Base-by-base conservation (phyloP, 176 grass and related monocot species). In the Melocanna baccifera region DNA sequence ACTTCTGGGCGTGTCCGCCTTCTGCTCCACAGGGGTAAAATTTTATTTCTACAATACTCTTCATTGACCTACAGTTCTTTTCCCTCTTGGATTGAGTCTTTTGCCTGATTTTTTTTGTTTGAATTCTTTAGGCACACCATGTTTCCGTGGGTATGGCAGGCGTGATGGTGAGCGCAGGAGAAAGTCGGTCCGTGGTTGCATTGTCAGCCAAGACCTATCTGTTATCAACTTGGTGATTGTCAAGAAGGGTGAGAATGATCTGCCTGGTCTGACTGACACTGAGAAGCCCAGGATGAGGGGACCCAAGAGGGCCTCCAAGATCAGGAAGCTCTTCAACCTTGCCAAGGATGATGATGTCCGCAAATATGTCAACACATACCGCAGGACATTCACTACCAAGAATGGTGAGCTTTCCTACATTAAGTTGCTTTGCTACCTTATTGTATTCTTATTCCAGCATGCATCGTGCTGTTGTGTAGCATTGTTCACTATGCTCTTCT, bases 261-360 rank as follows among this genome's bases (percentile, higher is more conserved):
- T 97, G 12, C 94, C 94, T 13, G 94, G 94, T 2, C 69, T 97
- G 28, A 97, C 94, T 18, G 94, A 97, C 73, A 87, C 86, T 12
- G 94, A 97, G 81, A 97, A 97, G 86, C 94, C 94, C 29, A 92
- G 94, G 84, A 94, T 97, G 94, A 97, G 94, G 88, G 94, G 94
- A 77, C 94, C 94, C 28, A 97, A 97, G 78, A 97, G 94, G 81
- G 94, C 92, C 52, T 94, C 92, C 34, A 97, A 97, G 83, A 97
- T 97, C 86, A 87, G 90, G 80, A 97, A 97, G 88, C 86, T 97
- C n/a, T 97, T 97, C 58, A 97, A 97, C 86, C 94, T 97, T 18
- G 65, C 73, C 65, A 91, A 94, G 86, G 90, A 97, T 42, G 94
- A 97, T 94, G 94, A 97, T 79, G 94, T 97, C 12, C 92, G 94